Evolutionary conservation across 306 rosid species (phyloP), one percentile per base, ranked within the genome.

Genomic region (Hippophae gyantsensis): DNA sequence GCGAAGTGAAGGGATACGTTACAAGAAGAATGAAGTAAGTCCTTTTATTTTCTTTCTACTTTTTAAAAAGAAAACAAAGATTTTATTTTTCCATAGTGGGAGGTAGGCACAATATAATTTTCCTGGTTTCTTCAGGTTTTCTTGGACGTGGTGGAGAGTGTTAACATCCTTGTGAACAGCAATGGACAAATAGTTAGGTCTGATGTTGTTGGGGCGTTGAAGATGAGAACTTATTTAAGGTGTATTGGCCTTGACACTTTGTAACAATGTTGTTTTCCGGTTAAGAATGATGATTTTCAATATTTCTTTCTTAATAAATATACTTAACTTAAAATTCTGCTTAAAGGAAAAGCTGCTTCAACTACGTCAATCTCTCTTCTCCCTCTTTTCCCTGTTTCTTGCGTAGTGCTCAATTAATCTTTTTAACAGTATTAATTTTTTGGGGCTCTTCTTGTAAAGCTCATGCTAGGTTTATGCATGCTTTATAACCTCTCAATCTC

Each of bases 71-170:
- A 7, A 10, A 41, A 56, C 43, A 48, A 14, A 9, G 42, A 13
- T 61, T 8, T 27, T 14, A 26, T 32, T 48, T 56, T 9, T 46
- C 53, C 56, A 13, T 62, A 54, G 54, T 67, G 44, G 60, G 54
- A 57, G 54, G 8, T 50, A 45, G 69, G 43, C 38, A 32, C 3
- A 32, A 7, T n/a, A 38, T 81, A 62, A 69, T 55, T 56, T 42
- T 48, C 49, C 57, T 66, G 71, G 13, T 43, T 64, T 52, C 3
- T 32, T 32, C 78, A 93, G 97, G 99, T 93, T 67, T 93, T 93
- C 82, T 77, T 93, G 87, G 99, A 93, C 84, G 99, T 93, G 78
- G 99, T 93, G 73, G 99, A 93, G 86, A 93, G 93, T 65, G 99
- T 93, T 71, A 93, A 93, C 76, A 93, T 88, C 68, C 95, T 93